phyloP scores from a whole-genome alignment of 1,284 basidiomycete species.

The Trametes polyzona region DNA sequence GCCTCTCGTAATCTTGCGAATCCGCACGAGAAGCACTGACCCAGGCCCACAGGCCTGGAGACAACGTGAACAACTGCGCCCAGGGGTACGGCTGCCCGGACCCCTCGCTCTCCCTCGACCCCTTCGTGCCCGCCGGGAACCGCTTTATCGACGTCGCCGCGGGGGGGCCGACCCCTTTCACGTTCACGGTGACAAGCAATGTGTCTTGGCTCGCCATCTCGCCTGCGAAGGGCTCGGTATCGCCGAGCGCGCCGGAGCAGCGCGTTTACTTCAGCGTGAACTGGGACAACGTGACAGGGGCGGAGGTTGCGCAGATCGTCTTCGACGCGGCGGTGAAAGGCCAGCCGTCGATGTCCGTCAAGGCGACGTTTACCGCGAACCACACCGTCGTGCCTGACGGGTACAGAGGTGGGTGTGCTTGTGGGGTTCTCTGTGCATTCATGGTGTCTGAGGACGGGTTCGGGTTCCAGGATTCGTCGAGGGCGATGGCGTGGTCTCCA shows the following conservation, averaged over 20 bases:
- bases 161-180: constrained; percentile 62
- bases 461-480: constrained; percentile 63
- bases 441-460: background rate
- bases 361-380: constrained; percentile 46
- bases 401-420: constrained; percentile 51
- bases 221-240: constrained; percentile 52
- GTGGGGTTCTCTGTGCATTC: background rate
- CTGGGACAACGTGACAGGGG: constrained; percentile 57
- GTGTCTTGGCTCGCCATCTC: constrained; percentile 59
- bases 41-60: constrained; percentile 53
- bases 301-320: constrained; percentile 47
- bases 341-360: constrained; percentile 42
- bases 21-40: background rate
- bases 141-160: constrained; percentile 65
- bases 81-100: constrained; percentile 54
- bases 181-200: constrained; percentile 54
- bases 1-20: background rate
- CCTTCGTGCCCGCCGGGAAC: constrained; percentile 54
- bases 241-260: constrained; percentile 51
- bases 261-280: constrained; percentile 63
- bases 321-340: constrained; percentile 50
- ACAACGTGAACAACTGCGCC: constrained; percentile 59
- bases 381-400: constrained; percentile 41
- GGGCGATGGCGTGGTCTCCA: constrained; percentile 62
- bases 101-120: constrained; percentile 55